These are phyloP conservation scores for Colletotrichum lentis DNA, from an alignment of 2,329 filamentous ascomycete species.

Conservation along the genomic window DNA sequence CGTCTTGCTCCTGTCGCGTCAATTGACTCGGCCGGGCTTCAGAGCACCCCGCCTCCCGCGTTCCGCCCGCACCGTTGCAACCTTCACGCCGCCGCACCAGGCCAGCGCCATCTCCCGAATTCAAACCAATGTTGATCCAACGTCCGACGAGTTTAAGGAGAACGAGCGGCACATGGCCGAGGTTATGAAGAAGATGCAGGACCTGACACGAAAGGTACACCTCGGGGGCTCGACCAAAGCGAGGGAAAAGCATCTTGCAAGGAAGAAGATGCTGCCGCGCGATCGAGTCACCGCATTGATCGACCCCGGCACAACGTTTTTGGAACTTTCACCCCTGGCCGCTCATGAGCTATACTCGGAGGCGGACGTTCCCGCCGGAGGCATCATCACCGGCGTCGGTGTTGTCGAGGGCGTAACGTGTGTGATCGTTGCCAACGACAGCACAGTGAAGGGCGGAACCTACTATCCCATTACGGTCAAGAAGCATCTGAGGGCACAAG, in stretches of 20 bases:
- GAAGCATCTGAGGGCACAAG: conserved; percentile 93
- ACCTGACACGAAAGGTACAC: conserved; percentile 75
- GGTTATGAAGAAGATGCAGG: conserved; percentile 72
- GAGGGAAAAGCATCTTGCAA: conserved; percentile 82
- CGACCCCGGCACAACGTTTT: conserved; percentile 87
- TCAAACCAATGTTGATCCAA: conserved; percentile 77
- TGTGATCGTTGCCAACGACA: conserved; percentile 94
- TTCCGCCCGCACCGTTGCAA: conserved; percentile 64
- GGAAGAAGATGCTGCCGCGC: conserved; percentile 93
- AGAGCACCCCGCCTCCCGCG: conserved; percentile 45
- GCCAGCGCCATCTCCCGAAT: conserved; percentile 84
- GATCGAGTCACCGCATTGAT: conserved; percentile 88
- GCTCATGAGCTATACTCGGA: conserved; percentile 86
- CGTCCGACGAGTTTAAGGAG: conserved; percentile 79
- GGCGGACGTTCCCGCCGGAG: conserved; percentile 86
- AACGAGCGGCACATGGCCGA: conserved; percentile 82
- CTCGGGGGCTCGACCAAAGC: conserved; percentile 83
- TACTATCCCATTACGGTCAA: conserved; percentile 98
- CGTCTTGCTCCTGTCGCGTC: conserved; percentile 54
- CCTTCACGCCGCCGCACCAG: conserved; percentile 82
- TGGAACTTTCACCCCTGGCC: conserved; percentile 93
- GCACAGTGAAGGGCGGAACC: conserved; percentile 95
- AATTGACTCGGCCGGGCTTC: conserved; percentile 45
- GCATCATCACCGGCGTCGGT: conserved; percentile 92
- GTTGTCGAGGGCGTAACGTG: conserved; percentile 90